These are phyloP conservation scores for Phialophora expanda DNA, from an alignment of 2,329 filamentous ascomycete genomes.

Conservation along the genomic window DNA sequence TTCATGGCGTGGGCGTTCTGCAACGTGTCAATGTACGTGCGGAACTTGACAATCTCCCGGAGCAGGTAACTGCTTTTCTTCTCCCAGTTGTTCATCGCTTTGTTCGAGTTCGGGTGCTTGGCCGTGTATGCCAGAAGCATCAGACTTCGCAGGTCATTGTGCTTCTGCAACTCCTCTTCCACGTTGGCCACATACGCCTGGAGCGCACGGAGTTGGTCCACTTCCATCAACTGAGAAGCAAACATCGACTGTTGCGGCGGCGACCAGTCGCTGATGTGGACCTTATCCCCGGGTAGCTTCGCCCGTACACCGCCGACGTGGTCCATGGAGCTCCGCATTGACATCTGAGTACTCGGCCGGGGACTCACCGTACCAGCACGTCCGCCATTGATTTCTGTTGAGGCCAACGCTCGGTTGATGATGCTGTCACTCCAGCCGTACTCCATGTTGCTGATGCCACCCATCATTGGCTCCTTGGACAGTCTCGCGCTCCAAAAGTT, in stretches of 20 bases:
- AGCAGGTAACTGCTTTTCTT: conserved; percentile 90
- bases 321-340: conserved; percentile 69
- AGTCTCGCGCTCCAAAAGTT: conserved; percentile 98
- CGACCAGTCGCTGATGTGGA: conserved; percentile 83
- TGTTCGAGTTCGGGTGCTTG: conserved; percentile 76
- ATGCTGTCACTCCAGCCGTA: conserved; percentile 93
- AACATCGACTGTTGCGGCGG: conserved; percentile 91
- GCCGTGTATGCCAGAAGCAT: conserved; percentile 91
- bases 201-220: conserved; percentile 78
- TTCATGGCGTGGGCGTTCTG: conserved; percentile 72
- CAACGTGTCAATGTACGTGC: conserved; percentile 89
- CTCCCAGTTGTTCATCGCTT: conserved; percentile 96
- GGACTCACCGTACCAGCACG: conserved; percentile 49
- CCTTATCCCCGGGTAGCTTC: conserved; percentile 81
- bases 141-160: conserved; percentile 84
- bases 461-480: conserved; percentile 89
- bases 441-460: conserved; percentile 94
- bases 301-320: conserved; percentile 64
- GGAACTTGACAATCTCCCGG: conserved; percentile 93
- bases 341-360: conserved; percentile 64
- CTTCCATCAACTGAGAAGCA: conserved; percentile 75
- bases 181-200: conserved; percentile 80
- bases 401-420: conserved; percentile 76
- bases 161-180: conserved; percentile 80
- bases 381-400: conserved; percentile 47